These are phyloP conservation scores for Kockiozyma suomiensis DNA, from an alignment of 805 yeast species.

Conservation along the genomic window DNA sequence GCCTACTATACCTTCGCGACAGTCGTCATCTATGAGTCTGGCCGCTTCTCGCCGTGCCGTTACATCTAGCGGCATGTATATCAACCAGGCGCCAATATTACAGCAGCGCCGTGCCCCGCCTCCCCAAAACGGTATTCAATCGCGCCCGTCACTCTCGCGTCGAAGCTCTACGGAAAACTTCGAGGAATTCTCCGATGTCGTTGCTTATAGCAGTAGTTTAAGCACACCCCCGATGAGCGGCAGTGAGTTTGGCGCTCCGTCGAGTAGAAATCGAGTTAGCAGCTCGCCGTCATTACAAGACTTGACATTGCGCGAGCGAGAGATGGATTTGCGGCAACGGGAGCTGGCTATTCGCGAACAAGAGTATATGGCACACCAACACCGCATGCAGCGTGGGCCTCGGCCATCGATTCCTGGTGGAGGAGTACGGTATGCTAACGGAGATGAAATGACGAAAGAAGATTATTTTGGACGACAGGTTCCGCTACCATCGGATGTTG, in stretches of 20 bases:
- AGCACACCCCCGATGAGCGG: neutral
- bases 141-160: slow-evolving; percentile 14
- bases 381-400: slow-evolving; percentile 2
- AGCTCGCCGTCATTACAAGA: slow-evolving; percentile 7
- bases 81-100: slow-evolving; percentile 2
- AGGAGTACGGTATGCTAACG: neutral
- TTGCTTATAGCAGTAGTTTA: slow-evolving; percentile 18
- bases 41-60: slow-evolving; percentile 14
- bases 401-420: neutral
- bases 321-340: slow-evolving; percentile 19
- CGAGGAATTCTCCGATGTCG: slow-evolving; percentile 31
- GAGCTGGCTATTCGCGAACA: slow-evolving; percentile 25
- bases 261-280: neutral
- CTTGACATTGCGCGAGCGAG: slow-evolving; percentile 22
- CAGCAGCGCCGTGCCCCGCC: neutral
- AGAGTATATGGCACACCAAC: slow-evolving; percentile 15
- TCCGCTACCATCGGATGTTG: slow-evolving; percentile 20
- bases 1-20: slow-evolving; percentile 7
- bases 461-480: slow-evolving; percentile 15
- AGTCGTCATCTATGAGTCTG: slow-evolving; percentile 4
- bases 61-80: neutral
- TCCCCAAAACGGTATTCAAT: slow-evolving; percentile 7
- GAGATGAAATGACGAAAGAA: neutral
- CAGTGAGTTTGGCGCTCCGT: slow-evolving; percentile 1
- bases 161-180: slow-evolving; percentile 17